Base-by-base conservation (phyloP, 768 basidiomycete genomes). In the Mycena rosella region DNA sequence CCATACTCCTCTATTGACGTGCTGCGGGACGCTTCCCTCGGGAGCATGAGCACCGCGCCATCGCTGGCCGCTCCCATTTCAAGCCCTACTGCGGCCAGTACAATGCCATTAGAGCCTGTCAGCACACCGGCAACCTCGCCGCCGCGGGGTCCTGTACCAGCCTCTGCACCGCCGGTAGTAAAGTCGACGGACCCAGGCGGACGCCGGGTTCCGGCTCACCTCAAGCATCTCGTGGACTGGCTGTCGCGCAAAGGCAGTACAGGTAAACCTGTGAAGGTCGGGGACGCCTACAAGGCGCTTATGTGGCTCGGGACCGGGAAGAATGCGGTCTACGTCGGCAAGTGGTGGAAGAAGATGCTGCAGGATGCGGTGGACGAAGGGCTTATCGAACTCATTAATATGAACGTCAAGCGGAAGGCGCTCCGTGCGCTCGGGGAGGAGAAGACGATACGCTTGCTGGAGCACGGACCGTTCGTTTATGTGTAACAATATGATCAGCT, bases 161-260 rank as follows among this genome's bases (percentile, higher is more conserved):
- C 29, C 42, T 62, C 60, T 52, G 40, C 29, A 52, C 49, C 49
- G 13, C 11, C 40, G 26, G 40, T 42, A 36, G 36, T 40, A 22
- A 29, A 49, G 36, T 51, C 61, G 34, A 53, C 38, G 27, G 40
- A 18, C 11, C 11, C 51, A 47, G 44, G 32, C 27, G 42, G n/a
- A 17, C 40, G 22, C 24, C 24, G 20, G 53, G 44, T 45, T 27
- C 62, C 52, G 24, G 62, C 42, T n/a, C 53, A 44, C 52, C 44
- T 63, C 42, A 30, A 63, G 62, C 53, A 26, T 56, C 62, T 63
- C 32, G 44, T 63, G 53, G 53, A 9, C 32, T 63, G 45, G 44
- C 62, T 63, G 22, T 55, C n/a, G 24, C 53, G 44, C 34, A 47
- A 26, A 13, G 54, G 53, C 44, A 45, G 27, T 20, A 32, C 42